phyloP scores from a whole-genome alignment of 2,329 filamentous ascomycete species.

The Neonectria faginata region DNA sequence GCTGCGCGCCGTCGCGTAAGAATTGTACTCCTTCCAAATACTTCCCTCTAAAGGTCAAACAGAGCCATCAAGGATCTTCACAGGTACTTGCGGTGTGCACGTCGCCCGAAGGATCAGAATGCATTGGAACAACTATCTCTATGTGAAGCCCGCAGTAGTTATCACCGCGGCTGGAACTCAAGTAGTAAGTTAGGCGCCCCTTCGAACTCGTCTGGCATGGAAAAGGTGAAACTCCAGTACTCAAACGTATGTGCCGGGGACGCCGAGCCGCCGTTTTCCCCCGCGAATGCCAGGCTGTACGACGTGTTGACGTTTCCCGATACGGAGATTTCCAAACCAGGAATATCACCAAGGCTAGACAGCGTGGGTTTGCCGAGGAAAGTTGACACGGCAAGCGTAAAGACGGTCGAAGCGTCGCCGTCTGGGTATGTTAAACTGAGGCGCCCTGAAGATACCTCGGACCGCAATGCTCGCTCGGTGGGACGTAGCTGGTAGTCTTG shows the following conservation, averaged over 20 bases:
- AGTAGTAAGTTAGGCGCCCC: slow-evolving; percentile 24
- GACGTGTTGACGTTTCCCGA: slow-evolving; percentile 57
- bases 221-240: slow-evolving; percentile 60
- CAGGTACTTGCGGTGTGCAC: neutral
- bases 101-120: neutral
- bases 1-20: too few species aligned
- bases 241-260: slow-evolving; percentile 54
- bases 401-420: slow-evolving; percentile 61
- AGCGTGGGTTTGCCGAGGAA: slow-evolving; percentile 58
- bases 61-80: too few species aligned
- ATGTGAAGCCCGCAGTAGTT: neutral
- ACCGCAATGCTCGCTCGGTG: neutral
- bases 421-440: slow-evolving; percentile 59
- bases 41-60: too few species aligned
- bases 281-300: slow-evolving; percentile 58
- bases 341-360: slow-evolving; percentile 59
- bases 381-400: slow-evolving; percentile 63
- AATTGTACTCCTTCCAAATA: too few species aligned
- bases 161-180: slow-evolving; percentile 14
- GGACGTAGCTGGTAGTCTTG: neutral
- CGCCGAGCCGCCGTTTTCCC: slow-evolving; percentile 51
- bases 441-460: neutral
- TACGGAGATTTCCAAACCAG: slow-evolving; percentile 59
- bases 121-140: neutral
- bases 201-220: slow-evolving; percentile 49